phyloP scores from a whole-genome alignment of 768 basidiomycete species.

The Leucocoprinus sp. region DNA sequence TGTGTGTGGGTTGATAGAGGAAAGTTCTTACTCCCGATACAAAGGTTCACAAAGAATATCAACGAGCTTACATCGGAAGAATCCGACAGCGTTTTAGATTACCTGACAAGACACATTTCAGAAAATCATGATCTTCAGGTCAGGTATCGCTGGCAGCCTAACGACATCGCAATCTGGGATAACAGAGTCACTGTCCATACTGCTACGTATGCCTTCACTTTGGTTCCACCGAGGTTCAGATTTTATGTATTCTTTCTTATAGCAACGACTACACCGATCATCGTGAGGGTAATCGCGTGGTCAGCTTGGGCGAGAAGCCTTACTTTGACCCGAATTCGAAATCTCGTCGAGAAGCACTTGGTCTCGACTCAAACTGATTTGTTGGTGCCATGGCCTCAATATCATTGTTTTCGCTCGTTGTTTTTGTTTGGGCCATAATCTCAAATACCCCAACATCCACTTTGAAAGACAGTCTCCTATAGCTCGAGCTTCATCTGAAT shows the following conservation, averaged over 20 bases:
- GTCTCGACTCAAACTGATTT: not conserved
- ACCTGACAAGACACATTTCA: slow-evolving; percentile 39
- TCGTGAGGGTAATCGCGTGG: slow-evolving; percentile 43
- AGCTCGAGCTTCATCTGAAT: too few species aligned
- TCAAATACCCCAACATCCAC: too few species aligned
- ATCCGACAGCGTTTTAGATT: slow-evolving; percentile 40
- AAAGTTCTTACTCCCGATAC: not conserved
- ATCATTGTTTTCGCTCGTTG: too few species aligned
- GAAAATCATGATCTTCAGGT: slow-evolving; percentile 56
- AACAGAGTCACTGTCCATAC: slow-evolving; percentile 46
- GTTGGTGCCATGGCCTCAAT: too few species aligned
- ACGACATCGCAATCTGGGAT: slow-evolving; percentile 57
- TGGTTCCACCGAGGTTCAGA: not conserved
- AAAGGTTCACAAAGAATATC: slow-evolving; percentile 48
- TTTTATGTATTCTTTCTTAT: not conserved
- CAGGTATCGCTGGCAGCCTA: slow-evolving; percentile 41
- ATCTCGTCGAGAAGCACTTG: slow-evolving; percentile 24
- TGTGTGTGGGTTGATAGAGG: too few species aligned
- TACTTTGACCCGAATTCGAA: slow-evolving; percentile 35
- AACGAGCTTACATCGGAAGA: slow-evolving; percentile 46
- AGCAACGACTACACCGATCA: slow-evolving; percentile 28
- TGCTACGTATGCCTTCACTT: slow-evolving; percentile 25
- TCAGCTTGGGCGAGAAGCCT: slow-evolving; percentile 45
- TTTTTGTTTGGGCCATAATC: too few species aligned
- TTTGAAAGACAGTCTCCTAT: too few species aligned